Evolutionary conservation across 1,284 basidiomycete species (phyloP).

Genomic region (Ustilago bromivora): DNA sequence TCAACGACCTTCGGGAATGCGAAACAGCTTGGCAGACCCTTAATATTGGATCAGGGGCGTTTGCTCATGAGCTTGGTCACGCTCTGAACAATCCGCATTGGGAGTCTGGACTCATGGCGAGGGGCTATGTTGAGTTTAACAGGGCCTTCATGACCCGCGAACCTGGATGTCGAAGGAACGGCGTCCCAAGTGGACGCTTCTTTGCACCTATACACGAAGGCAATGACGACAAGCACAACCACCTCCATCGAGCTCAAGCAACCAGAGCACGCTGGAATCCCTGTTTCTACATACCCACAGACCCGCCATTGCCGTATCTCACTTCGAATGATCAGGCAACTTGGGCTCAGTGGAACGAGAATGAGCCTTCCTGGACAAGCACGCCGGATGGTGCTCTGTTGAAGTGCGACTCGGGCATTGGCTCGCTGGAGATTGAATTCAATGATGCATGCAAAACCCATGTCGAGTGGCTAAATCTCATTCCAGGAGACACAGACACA

Average conservation of each 20-base stretch:
- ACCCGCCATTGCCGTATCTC: constrained; percentile 38
- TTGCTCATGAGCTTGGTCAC: constrained; percentile 52
- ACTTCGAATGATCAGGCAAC: constrained; percentile 7
- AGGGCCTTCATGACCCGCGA: constrained; percentile 60
- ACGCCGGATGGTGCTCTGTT: constrained; percentile 26
- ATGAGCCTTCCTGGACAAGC: constrained; percentile 37
- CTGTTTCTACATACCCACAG: constrained; percentile 38
- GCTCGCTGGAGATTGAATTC: constrained; percentile 38
- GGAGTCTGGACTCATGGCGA: constrained; percentile 49
- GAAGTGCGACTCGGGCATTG: constrained; percentile 43
- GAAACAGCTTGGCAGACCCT: constrained; percentile 51
- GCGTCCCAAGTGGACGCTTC: constrained; percentile 9
- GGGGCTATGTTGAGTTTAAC: constrained; percentile 57
- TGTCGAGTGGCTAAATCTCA: constrained; percentile 43
- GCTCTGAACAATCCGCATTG: constrained; percentile 53
- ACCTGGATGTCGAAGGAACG: constrained; percentile 24
- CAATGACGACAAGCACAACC: constrained; percentile 48
- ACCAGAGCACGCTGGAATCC: constrained; percentile 55
- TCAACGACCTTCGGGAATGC: constrained; percentile 53
- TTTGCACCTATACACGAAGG: constrained; percentile 33
- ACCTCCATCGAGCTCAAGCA: constrained; percentile 52
- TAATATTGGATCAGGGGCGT: constrained; percentile 56
- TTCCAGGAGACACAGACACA: neutral
- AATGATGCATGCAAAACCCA: constrained; percentile 39
- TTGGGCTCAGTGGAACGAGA: constrained; percentile 36